Conservation (phyloP, 2,329 filamentous ascomycete species). For the Colletotrichum coccodes region DNA sequence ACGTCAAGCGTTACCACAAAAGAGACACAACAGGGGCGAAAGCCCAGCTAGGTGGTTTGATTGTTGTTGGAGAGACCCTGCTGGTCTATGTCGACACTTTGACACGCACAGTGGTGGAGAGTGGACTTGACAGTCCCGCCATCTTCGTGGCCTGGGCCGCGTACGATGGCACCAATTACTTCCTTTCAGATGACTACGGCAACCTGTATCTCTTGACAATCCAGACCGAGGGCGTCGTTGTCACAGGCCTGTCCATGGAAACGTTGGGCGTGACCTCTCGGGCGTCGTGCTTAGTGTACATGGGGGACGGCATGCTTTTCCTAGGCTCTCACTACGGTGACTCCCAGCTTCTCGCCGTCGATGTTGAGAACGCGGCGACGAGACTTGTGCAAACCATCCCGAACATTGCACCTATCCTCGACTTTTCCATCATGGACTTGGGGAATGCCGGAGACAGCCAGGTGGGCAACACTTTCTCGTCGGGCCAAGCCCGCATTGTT, state of each 20-base stretch:
- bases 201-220: conserved; percentile 87
- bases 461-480: conserved; percentile 87
- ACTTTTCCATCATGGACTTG: conserved; percentile 97
- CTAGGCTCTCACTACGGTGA: conserved; percentile 94
- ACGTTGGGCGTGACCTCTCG: conserved; percentile 75
- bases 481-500: conserved; percentile 92
- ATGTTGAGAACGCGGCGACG: conserved; percentile 54
- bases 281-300: conserved; percentile 81
- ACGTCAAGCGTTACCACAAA: conserved; percentile 69
- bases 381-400: conserved; percentile 78
- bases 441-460: conserved; percentile 84
- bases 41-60: conserved; percentile 74
- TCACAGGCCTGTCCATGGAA: conserved; percentile 78
- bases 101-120: conserved; percentile 72
- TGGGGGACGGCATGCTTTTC: conserved; percentile 79
- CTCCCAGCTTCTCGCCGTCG: conserved; percentile 80
- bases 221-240: conserved; percentile 70
- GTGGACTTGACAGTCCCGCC: conserved; percentile 76
- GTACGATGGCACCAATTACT: conserved; percentile 82
- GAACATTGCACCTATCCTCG: conserved; percentile 91
- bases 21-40: conserved; percentile 63
- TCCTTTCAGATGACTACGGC: conserved; percentile 94
- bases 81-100: conserved; percentile 88
- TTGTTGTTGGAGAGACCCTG: conserved; percentile 82
- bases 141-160: conserved; percentile 94